Percentiles rank a stretch among this genome's conserved stretches.
Conservation (phyloP, 345 rosid genomes). For the Dipteronia sinensis region DNA sequence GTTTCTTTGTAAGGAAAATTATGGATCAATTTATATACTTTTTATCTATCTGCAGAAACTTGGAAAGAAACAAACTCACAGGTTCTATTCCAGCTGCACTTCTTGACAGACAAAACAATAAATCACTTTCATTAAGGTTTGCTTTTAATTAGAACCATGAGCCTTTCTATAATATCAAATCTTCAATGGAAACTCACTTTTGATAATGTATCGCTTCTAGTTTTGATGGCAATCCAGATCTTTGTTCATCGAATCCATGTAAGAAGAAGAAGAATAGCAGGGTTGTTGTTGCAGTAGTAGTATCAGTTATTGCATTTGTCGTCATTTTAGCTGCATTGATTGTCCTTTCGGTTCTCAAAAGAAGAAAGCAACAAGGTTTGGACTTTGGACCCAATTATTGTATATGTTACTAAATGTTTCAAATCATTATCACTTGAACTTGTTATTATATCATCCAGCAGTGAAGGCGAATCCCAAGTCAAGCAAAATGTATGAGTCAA, state of each 20-base stretch:
- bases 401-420: too few species aligned
- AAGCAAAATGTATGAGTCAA: not conserved
- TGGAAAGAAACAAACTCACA: conserved; percentile 41
- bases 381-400: too few species aligned
- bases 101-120: conserved; percentile 35
- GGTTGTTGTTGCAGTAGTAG: conserved; percentile 31
- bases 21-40: not conserved
- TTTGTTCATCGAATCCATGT: conserved; percentile 44
- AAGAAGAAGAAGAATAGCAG: conserved; percentile 27
- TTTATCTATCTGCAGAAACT: conserved; percentile 34
- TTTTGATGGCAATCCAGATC: conserved; percentile 27
- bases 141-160: not conserved
- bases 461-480: not conserved
- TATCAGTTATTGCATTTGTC: conserved; percentile 25
- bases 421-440: not conserved
- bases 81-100: conserved; percentile 56
- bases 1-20: not conserved
- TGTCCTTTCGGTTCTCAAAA: conserved; percentile 24
- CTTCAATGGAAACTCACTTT: not conserved
- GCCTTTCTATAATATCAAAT: not conserved
- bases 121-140: conserved; percentile 42
- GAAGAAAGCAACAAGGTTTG: conserved; percentile 30
- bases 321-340: conserved; percentile 31
- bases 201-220: not conserved
- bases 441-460: not conserved